These are phyloP conservation scores for Penicillium sp. DNA, from an alignment of 2,329 filamentous ascomycete genomes.

Conservation along the genomic window DNA sequence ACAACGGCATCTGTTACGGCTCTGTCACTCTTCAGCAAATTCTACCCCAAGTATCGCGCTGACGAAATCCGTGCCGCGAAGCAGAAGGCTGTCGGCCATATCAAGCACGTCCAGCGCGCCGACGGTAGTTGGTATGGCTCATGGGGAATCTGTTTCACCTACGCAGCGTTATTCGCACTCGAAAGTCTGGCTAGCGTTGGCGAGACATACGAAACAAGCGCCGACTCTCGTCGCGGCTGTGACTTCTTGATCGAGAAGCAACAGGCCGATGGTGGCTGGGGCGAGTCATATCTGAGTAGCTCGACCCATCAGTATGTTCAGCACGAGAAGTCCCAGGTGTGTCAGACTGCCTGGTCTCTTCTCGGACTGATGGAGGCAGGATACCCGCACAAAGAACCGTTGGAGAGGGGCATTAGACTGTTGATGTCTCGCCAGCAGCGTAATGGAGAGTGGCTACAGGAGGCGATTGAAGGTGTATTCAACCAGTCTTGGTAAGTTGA, in stretches of 20 bases:
- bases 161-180: slow-evolving; percentile 93
- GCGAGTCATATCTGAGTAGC: slow-evolving; percentile 86
- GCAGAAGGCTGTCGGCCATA: slow-evolving; percentile 72
- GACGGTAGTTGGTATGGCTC: slow-evolving; percentile 98
- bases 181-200: slow-evolving; percentile 80
- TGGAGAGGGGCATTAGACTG: slow-evolving; percentile 72
- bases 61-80: slow-evolving; percentile 74
- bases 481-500: slow-evolving; percentile 82
- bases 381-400: slow-evolving; percentile 70
- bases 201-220: slow-evolving; percentile 74
- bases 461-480: slow-evolving; percentile 96
- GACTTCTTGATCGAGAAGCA: slow-evolving; percentile 84
- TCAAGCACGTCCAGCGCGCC: slow-evolving; percentile 70
- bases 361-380: slow-evolving; percentile 78
- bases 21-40: slow-evolving; percentile 73
- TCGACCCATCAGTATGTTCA: slow-evolving; percentile 73
- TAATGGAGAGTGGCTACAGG: slow-evolving; percentile 93
- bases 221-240: slow-evolving; percentile 70
- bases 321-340: slow-evolving; percentile 79
- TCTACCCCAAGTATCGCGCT: slow-evolving; percentile 76
- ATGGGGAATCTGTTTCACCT: slow-evolving; percentile 98
- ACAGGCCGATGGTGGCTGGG: slow-evolving; percentile 89
- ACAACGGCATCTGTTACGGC: slow-evolving; percentile 92
- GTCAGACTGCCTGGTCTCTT: slow-evolving; percentile 89
- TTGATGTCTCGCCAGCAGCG: slow-evolving; percentile 80